Percentiles rank a stretch among this genome's conserved stretches.
Evolutionary conservation across 2,329 filamentous ascomycete genomes (phyloP).

Genomic region (Penicillium glabrum): DNA sequence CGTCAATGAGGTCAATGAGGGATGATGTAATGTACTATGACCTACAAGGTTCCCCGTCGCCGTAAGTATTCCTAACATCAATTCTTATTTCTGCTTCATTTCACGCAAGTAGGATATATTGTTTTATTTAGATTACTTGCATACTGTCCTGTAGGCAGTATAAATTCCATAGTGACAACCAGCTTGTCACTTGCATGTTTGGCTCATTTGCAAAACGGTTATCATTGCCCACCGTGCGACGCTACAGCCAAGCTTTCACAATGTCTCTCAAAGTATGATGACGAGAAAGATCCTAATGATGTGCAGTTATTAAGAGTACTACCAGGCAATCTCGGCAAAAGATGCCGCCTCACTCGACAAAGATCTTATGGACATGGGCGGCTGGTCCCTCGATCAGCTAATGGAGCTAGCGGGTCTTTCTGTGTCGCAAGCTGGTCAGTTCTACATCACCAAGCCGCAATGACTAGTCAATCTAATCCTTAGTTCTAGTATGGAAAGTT

Average conservation of each 20-base stretch:
- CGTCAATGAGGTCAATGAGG: slow-evolving; percentile 5
- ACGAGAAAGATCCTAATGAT: neutral
- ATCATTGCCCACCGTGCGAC: slow-evolving; percentile 16
- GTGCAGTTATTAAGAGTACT: neutral
- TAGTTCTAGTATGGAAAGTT: slow-evolving; percentile 69
- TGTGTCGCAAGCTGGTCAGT: slow-evolving; percentile 80
- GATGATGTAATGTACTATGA: slow-evolving; percentile 25
- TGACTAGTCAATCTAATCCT: neutral
- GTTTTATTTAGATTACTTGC: neutral
- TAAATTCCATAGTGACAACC: neutral
- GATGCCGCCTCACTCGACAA: slow-evolving; percentile 86
- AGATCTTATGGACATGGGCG: slow-evolving; percentile 84
- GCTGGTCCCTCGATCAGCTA: slow-evolving; percentile 91
- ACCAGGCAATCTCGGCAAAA: slow-evolving; percentile 79
- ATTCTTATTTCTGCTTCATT: neutral
- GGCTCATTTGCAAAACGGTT: slow-evolving; percentile 14
- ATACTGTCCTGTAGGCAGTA: neutral
- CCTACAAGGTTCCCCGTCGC: neutral
- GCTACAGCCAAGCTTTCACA: slow-evolving; percentile 31
- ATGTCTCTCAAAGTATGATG: slow-evolving; percentile 44
- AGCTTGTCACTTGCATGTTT: slow-evolving; percentile 27
- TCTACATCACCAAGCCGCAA: no score
- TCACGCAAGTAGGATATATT: neutral
- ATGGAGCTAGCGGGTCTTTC: slow-evolving; percentile 96
- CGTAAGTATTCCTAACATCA: neutral